Evolutionary conservation across 495 filamentous ascomycete species (phyloP), one percentile per base, ranked within the genome.

Genomic region (Hypoxylon subgilvum): DNA sequence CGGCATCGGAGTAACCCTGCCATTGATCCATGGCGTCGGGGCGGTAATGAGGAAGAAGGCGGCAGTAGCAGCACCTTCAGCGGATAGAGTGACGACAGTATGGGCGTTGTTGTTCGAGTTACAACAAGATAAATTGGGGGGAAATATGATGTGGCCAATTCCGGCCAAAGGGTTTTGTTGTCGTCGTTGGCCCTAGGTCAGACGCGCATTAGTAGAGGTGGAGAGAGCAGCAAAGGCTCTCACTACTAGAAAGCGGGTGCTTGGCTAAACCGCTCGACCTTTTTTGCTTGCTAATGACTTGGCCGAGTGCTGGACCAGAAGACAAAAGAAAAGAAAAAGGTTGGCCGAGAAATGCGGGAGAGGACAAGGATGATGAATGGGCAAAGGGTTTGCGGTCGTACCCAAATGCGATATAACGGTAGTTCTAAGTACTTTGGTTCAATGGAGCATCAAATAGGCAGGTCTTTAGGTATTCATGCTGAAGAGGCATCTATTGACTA

Each of bases 1-100:
- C 64, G 66, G 69, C 65, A 63, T 80, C 78, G 57, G 68, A 64
- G 65, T 81, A 82, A 57, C 72, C 65, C 72, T 80, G 79, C 78
- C 78, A 83, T 76, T 77, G 79, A 76, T 83, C 80, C 80, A 83
- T 83, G 73, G 73, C 73, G 71, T 70, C 48, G 59, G 63, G 65
- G 57, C 55, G 54, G 54, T 21, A 46, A 44, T 14, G 28, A 44
- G 54, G 44, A 38, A 43, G 57, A 44, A 48, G 32, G n/a, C n/a
- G n/a, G n/a, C n/a, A n/a, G n/a, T n/a, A 21, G 35, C 56, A 36
- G 30, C 23, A 41, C 35, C 16, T 47, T 52, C 52, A 54, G 28
- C 35, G 28, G n/a, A 27, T 34, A 32, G 5, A 46, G 40, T 61
- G 51, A 27, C 16, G 44, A 52, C 42, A 36, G 17, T 16, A 48